Evolutionary conservation across 495 filamentous ascomycete species (phyloP), one percentile per base, ranked within the genome.

Genomic region (Aspergillus biplanus): DNA sequence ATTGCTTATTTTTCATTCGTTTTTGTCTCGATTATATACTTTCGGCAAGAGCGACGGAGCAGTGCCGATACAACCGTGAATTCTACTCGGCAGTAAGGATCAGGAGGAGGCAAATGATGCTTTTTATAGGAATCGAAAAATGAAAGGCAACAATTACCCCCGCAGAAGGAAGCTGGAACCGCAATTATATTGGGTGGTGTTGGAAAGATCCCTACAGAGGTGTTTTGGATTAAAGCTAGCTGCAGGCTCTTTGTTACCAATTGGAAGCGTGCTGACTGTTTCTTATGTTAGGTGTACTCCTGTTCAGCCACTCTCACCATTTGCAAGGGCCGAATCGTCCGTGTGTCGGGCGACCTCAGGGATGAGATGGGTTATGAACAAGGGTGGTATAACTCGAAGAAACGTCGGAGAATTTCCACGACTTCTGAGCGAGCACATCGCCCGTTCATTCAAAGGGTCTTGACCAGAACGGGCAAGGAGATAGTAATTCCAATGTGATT

Each of bases 301-400:
- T 57, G 44, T 57, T 34, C 37, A 31, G 7, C 8, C 16, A 44
- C 13, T 8, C 35, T 42, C 16, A 18, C 34, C 21, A 21, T 39
- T 56, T 18, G 33, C 37, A 33, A 55, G 31, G 4, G 27, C 27
- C 5, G 47, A 50, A 50, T 27, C 11, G 47, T 50, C 47, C 27
- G 47, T 27, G 47, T 50, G 47, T 56, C 5, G 53, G 16, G 33
- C 33, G 12, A 9, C 37, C 37, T 53, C 59, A 61, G 59, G 62
- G 62, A 59, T 64, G 18, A 47, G 37, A 52, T 34, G 61, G 44
- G 55, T 34, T 44, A 50, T 31, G 9, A 44, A 52, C 61, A 52
- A 52, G 61, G 61, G 32, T 58, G 47, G 9, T 18, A 50, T 50
- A 50, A 53, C 34, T 52, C 48, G 48, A 60, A 55, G 62, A 59